Evolutionary conservation across 495 filamentous ascomycete species (phyloP).

Genomic region (Lindgomyces ingoldianus): DNA sequence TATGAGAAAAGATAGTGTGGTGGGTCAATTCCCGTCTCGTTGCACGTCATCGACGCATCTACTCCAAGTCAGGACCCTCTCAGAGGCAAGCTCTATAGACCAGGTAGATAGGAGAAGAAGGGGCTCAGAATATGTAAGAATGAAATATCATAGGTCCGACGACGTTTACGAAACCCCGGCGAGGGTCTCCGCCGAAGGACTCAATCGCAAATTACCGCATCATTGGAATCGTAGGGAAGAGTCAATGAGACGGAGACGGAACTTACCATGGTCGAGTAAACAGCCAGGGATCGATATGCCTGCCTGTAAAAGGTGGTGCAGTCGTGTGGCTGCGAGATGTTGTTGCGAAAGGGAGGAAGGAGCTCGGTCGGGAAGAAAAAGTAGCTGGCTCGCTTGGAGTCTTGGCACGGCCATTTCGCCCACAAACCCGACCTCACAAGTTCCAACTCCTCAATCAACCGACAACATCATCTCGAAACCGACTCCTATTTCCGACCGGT

Average conservation of each 20-base stretch:
- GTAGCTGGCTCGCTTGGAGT: constrained; percentile 9
- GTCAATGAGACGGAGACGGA: constrained; percentile 24
- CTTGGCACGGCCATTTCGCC: constrained; percentile 17
- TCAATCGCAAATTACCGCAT: constrained; percentile 99
- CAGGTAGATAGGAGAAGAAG: constrained; percentile 19
- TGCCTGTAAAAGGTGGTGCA: background rate
- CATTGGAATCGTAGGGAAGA: constrained; percentile 52
- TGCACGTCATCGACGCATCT: background rate
- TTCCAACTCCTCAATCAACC: constrained; percentile 5
- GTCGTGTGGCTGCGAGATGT: background rate
- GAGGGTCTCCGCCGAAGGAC: constrained; percentile 71
- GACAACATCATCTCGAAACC: constrained; percentile 20
- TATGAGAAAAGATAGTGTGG: too few relatives aligned
- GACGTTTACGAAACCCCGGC: constrained; percentile 79
- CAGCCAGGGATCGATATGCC: background rate
- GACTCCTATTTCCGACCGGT: constrained; percentile 35
- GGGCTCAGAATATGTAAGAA: constrained; percentile 97
- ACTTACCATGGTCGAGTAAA: constrained; percentile 12
- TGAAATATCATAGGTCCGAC: constrained; percentile 74
- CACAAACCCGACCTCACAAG: constrained; percentile 5
- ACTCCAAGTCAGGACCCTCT: background rate
- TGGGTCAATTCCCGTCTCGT: background rate
- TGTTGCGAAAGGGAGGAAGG: background rate
- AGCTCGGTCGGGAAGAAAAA: constrained; percentile 22
- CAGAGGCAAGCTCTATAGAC: constrained; percentile 8